A percentile compares a stretch with the other conserved stretches of the same genome.
These are phyloP conservation scores for Parasitella parasitica DNA, from an alignment of 371 early-diverging fungal genomes.

Conservation along the genomic window DNA sequence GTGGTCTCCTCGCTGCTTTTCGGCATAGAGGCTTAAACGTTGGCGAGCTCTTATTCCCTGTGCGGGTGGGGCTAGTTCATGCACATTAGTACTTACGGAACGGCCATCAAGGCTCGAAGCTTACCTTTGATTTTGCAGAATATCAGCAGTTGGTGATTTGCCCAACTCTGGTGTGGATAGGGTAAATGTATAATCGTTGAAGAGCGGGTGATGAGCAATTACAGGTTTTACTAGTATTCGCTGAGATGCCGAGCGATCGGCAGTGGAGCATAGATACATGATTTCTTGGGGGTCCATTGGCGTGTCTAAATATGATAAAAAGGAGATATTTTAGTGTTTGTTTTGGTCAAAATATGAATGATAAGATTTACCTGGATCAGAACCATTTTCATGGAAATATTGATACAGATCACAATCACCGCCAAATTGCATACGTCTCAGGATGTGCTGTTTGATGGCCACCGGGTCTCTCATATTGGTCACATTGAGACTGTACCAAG, in stretches of 20 bases:
- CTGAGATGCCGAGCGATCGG: conserved; percentile 42
- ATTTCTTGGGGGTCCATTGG: conserved; percentile 39
- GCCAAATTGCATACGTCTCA: conserved; percentile 43
- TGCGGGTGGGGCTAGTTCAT: not conserved
- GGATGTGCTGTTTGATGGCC: conserved; percentile 46
- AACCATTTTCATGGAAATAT: conserved; percentile 54
- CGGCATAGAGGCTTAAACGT: conserved; percentile 22
- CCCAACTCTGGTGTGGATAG: conserved; percentile 45
- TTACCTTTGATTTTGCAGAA: not conserved
- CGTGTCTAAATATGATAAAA: conserved; percentile 2
- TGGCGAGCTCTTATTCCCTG: conserved; percentile 12
- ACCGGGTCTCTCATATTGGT: conserved; percentile 52
- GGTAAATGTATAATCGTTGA: conserved; percentile 1
- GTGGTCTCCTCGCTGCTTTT: conserved; percentile 21
- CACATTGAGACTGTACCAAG: conserved; percentile 56
- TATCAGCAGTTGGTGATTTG: conserved; percentile 36
- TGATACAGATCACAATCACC: conserved; percentile 48
- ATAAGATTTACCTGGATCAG: conserved; percentile 36
- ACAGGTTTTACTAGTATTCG: conserved; percentile 36
- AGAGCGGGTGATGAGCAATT: not conserved
- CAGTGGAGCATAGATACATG: conserved; percentile 38
- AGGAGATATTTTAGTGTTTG: not conserved
- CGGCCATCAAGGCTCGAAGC: too few species aligned
- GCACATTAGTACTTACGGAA: too few species aligned
- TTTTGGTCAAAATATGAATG: conserved; percentile 4